Evolutionary conservation across 352 stramenopile genomes (phyloP).

Genomic region (Phytophthora hibernalis): DNA sequence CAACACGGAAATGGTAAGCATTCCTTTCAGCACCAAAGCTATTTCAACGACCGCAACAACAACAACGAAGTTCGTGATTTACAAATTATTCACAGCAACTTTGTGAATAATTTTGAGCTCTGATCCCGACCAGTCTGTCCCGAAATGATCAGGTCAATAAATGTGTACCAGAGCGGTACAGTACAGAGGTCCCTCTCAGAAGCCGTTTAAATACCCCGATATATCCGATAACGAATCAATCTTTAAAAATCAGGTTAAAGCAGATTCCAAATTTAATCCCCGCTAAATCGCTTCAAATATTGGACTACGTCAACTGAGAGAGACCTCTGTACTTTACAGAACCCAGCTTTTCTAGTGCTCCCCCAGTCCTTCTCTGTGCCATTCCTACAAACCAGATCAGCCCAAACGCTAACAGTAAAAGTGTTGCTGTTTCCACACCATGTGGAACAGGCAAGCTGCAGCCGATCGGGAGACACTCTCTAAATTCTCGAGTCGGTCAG

Average conservation of each 20-base stretch:
- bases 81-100: no score
- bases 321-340: no score
- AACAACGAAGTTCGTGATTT: neutral
- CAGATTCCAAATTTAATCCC: no score
- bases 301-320: no score
- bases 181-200: no score
- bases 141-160: neutral
- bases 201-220: no score
- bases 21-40: slow-evolving; percentile 1
- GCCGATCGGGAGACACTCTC: slow-evolving; percentile 19
- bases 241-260: no score
- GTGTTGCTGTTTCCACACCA: slow-evolving; percentile 12
- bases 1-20: slow-evolving; percentile 1
- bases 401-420: slow-evolving; percentile 17
- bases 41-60: no score
- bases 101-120: neutral
- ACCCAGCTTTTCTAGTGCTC: slow-evolving; percentile 41
- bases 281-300: no score
- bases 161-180: neutral
- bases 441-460: neutral
- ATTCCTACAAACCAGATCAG: slow-evolving; percentile 31
- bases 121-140: slow-evolving; percentile 26
- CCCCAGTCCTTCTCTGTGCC: slow-evolving; percentile 29
- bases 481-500: slow-evolving; percentile 23
- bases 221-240: no score